Evolutionary conservation across 2,329 filamentous ascomycete genomes (phyloP).

Genomic region (Diaporthe ampelina): DNA sequence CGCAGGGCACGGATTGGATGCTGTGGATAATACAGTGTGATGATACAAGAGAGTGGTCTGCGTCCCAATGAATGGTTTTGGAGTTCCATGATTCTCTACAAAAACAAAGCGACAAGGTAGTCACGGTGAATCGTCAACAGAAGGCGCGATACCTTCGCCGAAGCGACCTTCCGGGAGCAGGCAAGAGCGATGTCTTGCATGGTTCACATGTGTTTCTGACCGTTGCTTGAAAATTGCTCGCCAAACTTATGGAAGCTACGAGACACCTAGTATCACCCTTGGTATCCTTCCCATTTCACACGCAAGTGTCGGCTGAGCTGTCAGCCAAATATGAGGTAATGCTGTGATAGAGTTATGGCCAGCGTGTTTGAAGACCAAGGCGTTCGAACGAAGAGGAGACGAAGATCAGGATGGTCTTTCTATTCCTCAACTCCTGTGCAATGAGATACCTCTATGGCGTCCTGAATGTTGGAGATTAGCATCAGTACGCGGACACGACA

Average conservation of each 20-base stretch:
- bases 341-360: too few species aligned
- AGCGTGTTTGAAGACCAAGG: too few species aligned
- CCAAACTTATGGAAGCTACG: neutral
- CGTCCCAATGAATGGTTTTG: neutral
- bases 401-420: neutral
- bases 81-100: too few species aligned
- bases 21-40: neutral
- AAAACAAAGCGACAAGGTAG: neutral
- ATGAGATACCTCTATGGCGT: constrained; percentile 75
- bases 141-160: neutral
- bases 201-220: neutral
- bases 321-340: neutral
- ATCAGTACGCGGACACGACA: neutral
- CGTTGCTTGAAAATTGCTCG: neutral
- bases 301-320: neutral
- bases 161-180: neutral
- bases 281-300: neutral
- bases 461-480: constrained; percentile 45
- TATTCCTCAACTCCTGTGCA: constrained; percentile 60
- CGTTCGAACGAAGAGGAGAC: neutral
- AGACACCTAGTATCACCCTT: neutral
- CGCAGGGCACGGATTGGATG: neutral
- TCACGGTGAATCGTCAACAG: neutral
- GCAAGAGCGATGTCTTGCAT: neutral
- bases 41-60: constrained; percentile 5